Base-by-base conservation (phyloP, 306 rosid genomes). In the Dryas drummondii region DNA sequence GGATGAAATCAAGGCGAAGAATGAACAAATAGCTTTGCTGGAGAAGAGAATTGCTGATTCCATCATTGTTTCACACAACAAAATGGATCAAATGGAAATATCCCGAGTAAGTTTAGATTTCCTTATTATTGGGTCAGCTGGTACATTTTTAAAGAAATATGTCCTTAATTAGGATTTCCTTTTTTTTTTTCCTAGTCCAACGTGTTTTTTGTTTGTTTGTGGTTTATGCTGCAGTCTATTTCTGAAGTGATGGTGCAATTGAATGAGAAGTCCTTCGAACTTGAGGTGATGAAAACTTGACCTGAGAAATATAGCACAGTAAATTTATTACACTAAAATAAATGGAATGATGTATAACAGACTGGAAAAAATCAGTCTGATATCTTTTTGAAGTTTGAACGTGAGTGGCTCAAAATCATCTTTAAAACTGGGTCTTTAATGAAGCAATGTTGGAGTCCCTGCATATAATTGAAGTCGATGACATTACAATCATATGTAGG, bases 211-310 rank as follows among this genome's bases (percentile, higher is more conserved):
- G 22, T 51, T 71, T 70, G 65, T 46, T 73, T 53, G 84, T 76
- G 79, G 77, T 88, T 83, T 82, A 61, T 81, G 64, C 80, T 76
- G 87, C 86, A 92, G 97, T 84, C 92, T 81, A 77, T 92, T 83
- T 83, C 90, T 62, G 97, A 88, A 79, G 75, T 94, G 84, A 83
- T 88, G 84, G 78, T 75, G 40, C 97, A 88, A 81, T 80, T 94
- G 87, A 91, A 88, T 70, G 97, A 94, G 89, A 94, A 87, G 84
- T 88, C 98, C 70, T 94, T 94, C 66, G 98, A 94, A 76, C 97
- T 91, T 50, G 98, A 94, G 98, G 98, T 94, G 78, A 90, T 71
- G 49, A 41, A 41, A 32, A 82, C 61, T 63, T 69, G 66, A 67
- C 79, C 46, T 51, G 53, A 57, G 4, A 32, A 63, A 16, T 57